Evolutionary conservation across 345 rosid species (phyloP), one percentile per base, ranked within the genome.

Genomic region (Populus euphratica): DNA sequence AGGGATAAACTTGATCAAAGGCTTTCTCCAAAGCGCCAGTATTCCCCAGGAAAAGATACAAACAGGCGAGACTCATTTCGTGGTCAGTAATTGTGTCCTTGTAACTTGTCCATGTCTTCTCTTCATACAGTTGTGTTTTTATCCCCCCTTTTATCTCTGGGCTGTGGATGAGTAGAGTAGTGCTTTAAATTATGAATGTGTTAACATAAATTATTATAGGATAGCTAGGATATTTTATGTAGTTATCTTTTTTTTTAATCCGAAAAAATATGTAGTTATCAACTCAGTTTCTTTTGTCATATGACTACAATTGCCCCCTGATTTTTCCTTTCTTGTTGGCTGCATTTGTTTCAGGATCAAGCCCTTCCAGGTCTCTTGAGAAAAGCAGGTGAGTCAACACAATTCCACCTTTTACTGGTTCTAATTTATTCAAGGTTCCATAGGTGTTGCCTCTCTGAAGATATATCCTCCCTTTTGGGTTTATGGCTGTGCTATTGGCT

Each of bases 1-100:
- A 91, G 99, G 86, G 84, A 85, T 85, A 94, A 82, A 81, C 93
- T 92, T 87, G 97, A 89, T 73, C 86, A 85, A 80, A 95, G 91
- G 76, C 81, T 78, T 77, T 94, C 97, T 81, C 93, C 93, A 21
- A 84, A 77, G 81, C 82, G 73, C 77, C 91, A 87, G 77, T 81
- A 85, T 83, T 87, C 98, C 71, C 83, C 86, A 5, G 85, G 79
- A 77, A 84, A 89, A 83, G 85, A 83, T 87, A 81, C 82, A 73
- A 85, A 93, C 79, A 78, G 80, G 69, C 76, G 69, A 62, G 86
- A 64, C 47, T 71, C 82, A 72, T 87, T 84, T 70, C 88, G 16
- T 52, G 94, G 98, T 96, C 36, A 86, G 89, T 80, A 78, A 82
- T 73, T 73, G 49, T n/a, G 41, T 73, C 69, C 67, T 66, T 17